These are phyloP conservation scores for Termitomyces sp. DNA, from an alignment of 768 basidiomycete species.

Conservation along the genomic window DNA sequence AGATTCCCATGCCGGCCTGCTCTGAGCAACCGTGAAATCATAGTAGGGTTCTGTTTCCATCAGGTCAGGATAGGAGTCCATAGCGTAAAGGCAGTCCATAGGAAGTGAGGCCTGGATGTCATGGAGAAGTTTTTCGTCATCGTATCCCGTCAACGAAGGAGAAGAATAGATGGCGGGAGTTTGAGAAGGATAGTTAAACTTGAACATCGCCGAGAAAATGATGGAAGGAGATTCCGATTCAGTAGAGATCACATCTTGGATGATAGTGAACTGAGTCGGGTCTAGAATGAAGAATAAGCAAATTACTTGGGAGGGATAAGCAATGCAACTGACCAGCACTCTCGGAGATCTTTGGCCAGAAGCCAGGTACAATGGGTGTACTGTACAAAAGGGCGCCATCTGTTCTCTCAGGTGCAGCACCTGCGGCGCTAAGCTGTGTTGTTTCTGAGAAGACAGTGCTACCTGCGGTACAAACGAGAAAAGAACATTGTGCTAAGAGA, in stretches of 20 bases:
- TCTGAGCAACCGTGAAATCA: conserved; percentile 7
- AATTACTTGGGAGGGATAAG: neutral
- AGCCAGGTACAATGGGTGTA: conserved; percentile 56
- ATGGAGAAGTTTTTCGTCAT: conserved; percentile 9
- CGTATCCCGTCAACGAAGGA: conserved; percentile 10
- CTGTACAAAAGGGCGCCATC: conserved; percentile 46
- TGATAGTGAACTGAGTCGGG: conserved; percentile 59
- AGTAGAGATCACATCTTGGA: conserved; percentile 53
- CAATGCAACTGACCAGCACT: conserved; percentile 41
- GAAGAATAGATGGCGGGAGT: conserved; percentile 9
- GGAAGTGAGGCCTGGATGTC: conserved; percentile 13
- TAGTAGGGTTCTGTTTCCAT: conserved; percentile 13
- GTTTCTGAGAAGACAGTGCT: conserved; percentile 48
- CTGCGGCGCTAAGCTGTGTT: conserved; percentile 27
- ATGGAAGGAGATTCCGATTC: conserved; percentile 21
- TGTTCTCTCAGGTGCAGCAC: conserved; percentile 20
- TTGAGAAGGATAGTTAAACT: conserved; percentile 39
- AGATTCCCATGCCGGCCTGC: conserved; percentile 9
- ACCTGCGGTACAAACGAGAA: conserved; percentile 47
- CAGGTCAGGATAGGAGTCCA: conserved; percentile 13
- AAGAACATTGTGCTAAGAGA: conserved; percentile 49
- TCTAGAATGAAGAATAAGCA: conserved; percentile 34
- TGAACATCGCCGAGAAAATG: conserved; percentile 56
- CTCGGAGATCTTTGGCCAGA: conserved; percentile 56
- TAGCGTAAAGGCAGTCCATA: conserved; percentile 17